These are phyloP conservation scores for Nematocida ironsii DNA, from an alignment of 371 early-diverging fungal genomes.

Conservation along the genomic window DNA sequence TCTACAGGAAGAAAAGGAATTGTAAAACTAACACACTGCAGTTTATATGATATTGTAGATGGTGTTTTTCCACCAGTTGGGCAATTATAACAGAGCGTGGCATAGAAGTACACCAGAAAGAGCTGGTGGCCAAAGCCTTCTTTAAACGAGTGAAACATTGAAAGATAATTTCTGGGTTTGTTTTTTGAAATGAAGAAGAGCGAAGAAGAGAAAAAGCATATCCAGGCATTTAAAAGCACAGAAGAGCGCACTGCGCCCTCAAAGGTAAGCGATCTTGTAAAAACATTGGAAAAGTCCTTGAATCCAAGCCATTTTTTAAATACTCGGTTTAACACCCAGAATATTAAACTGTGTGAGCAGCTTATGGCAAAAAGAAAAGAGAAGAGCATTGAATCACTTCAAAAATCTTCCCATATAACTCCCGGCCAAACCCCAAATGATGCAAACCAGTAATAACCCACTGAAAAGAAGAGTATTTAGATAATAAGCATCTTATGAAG, in stretches of 20 bases:
- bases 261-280: slow-evolving; percentile 25
- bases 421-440: too few species aligned
- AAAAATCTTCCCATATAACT: too few species aligned
- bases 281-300: slow-evolving; percentile 34
- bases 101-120: slow-evolving; percentile 43
- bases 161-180: slow-evolving; percentile 50
- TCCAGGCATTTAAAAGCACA: slow-evolving; percentile 43
- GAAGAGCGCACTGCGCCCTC: not conserved
- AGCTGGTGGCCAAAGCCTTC: slow-evolving; percentile 27
- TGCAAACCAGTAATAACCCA: too few species aligned
- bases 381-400: not conserved
- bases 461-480: too few species aligned
- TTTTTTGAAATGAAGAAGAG: slow-evolving; percentile 55
- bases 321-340: slow-evolving; percentile 46
- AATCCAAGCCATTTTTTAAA: slow-evolving; percentile 51
- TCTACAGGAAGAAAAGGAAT: slow-evolving; percentile 53
- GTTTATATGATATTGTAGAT: slow-evolving; percentile 80
- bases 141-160: slow-evolving; percentile 26
- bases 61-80: slow-evolving; percentile 79
- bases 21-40: slow-evolving; percentile 50
- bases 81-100: not conserved
- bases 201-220: slow-evolving; percentile 13
- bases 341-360: slow-evolving; percentile 38
- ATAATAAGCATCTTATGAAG: too few species aligned
- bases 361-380: slow-evolving; percentile 14